Conservation (phyloP, 768 basidiomycete species). For the Tulasnella calospora region DNA sequence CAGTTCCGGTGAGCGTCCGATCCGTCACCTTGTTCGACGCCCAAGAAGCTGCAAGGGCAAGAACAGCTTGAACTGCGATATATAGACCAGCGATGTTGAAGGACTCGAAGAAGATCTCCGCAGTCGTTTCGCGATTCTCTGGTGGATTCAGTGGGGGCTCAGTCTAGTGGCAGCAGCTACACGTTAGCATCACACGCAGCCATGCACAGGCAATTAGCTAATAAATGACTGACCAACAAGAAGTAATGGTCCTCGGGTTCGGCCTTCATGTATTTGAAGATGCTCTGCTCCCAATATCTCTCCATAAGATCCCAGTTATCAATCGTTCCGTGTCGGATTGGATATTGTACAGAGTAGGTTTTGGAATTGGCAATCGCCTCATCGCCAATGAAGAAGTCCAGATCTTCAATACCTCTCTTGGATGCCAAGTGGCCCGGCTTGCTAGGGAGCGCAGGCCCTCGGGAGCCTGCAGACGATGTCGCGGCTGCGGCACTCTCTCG, state of each 20-base stretch:
- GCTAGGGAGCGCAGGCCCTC: constrained; percentile 53
- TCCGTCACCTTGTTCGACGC: constrained; percentile 83
- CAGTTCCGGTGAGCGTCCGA: constrained; percentile 91
- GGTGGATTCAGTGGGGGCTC: constrained; percentile 97
- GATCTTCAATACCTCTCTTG: constrained; percentile 96
- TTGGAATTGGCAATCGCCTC: constrained; percentile 94
- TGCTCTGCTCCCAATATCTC: constrained; percentile 98
- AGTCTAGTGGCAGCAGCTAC: constrained; percentile 52
- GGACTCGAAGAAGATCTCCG: constrained; percentile 99
- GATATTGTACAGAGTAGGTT: constrained; percentile 94
- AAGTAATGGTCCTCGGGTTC: constrained; percentile 99
- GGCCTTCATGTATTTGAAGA: constrained; percentile 98
- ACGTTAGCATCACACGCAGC: neutral
- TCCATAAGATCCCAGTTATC: constrained; percentile 99
- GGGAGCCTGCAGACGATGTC: constrained; percentile 50
- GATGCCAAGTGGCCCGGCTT: constrained; percentile 91
- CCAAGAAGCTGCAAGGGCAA: constrained; percentile 98
- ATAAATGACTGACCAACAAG: constrained; percentile 64
- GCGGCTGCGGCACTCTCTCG: constrained; percentile 55
- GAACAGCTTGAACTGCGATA: constrained; percentile 97
- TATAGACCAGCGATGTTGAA: constrained; percentile 99
- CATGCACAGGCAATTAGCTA: neutral
- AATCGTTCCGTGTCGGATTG: constrained; percentile 95
- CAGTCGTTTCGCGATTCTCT: constrained; percentile 98
- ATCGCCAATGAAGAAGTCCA: constrained; percentile 99